Percentiles rank a stretch among this genome's conserved stretches.
Conservation (phyloP, 352 stramenopile species). For the Globisporangium echinulatum region DNA sequence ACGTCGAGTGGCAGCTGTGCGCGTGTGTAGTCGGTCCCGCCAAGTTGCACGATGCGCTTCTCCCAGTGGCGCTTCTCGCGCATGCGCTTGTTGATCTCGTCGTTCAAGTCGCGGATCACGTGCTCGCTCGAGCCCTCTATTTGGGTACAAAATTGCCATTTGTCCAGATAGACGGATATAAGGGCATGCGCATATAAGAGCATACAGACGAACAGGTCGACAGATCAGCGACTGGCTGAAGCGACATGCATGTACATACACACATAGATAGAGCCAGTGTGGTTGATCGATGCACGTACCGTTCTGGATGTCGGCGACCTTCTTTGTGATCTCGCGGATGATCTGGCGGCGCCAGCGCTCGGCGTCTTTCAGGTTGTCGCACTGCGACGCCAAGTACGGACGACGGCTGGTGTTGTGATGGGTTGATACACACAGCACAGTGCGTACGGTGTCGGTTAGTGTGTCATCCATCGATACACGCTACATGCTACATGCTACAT, state of each 20-base stretch:
- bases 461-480: too few relatives aligned
- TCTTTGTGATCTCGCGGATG: constrained; percentile 92
- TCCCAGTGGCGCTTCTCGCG: constrained; percentile 90
- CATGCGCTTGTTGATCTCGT: constrained; percentile 98
- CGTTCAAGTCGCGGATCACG: constrained; percentile 96
- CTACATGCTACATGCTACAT: too few relatives aligned
- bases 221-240: background rate
- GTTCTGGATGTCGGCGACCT: constrained; percentile 97
- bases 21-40: constrained; percentile 85
- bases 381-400: constrained; percentile 93
- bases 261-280: constrained; percentile 3
- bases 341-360: constrained; percentile 93
- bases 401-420: constrained; percentile 40
- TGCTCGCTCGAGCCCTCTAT: constrained; percentile 91
- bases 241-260: background rate
- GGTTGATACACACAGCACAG: background rate
- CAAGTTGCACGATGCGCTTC: constrained; percentile 84
- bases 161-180: too few relatives aligned
- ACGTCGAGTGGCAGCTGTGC: constrained; percentile 72
- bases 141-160: too few relatives aligned
- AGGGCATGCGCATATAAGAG: background rate
- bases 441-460: too few relatives aligned
- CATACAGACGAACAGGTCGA: background rate
- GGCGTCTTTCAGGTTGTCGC: constrained; percentile 90
- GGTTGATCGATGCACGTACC: constrained; percentile 18